phyloP scores from a whole-genome alignment of 2,329 filamentous ascomycete species.

The Cladosporium sp. region DNA sequence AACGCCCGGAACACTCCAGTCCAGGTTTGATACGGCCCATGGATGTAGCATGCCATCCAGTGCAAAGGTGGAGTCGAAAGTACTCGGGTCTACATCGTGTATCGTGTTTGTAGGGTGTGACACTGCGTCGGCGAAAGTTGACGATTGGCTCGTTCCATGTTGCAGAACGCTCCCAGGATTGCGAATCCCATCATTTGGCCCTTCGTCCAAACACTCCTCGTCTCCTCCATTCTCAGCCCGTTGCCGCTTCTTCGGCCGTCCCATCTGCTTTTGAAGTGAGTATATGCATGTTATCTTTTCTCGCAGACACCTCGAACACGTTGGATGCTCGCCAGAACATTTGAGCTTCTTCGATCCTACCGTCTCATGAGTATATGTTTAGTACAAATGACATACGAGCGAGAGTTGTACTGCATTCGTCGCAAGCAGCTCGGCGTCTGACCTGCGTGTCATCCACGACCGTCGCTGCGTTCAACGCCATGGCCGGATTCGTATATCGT shows the following conservation, averaged over 20 bases:
- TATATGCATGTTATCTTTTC: constrained; percentile 44
- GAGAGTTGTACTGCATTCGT: constrained; percentile 36
- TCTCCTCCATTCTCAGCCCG: constrained; percentile 23
- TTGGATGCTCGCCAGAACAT: constrained; percentile 42
- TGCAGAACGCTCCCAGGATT: neutral
- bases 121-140: too few relatives aligned
- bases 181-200: neutral
- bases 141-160: neutral
- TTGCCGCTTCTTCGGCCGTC: constrained; percentile 46
- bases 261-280: constrained; percentile 48
- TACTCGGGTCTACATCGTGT: neutral
- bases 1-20: constrained; percentile 1
- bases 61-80: constrained; percentile 17
- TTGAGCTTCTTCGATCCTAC: constrained; percentile 47
- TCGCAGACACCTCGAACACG: constrained; percentile 39
- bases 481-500: neutral
- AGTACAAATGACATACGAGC: neutral
- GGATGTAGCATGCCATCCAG: constrained; percentile 21
- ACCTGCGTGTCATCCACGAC: neutral
- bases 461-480: neutral
- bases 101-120: too few relatives aligned
- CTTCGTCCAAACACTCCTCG: neutral
- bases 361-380: neutral
- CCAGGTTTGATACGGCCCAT: constrained; percentile 18
- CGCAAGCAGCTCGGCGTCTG: constrained; percentile 30